Percentiles rank a stretch among this genome's conserved stretches.
Evolutionary conservation across 225 moss, liverwort and hornwort species (phyloP).

Genomic region (Rhytidiadelphus loreus): DNA sequence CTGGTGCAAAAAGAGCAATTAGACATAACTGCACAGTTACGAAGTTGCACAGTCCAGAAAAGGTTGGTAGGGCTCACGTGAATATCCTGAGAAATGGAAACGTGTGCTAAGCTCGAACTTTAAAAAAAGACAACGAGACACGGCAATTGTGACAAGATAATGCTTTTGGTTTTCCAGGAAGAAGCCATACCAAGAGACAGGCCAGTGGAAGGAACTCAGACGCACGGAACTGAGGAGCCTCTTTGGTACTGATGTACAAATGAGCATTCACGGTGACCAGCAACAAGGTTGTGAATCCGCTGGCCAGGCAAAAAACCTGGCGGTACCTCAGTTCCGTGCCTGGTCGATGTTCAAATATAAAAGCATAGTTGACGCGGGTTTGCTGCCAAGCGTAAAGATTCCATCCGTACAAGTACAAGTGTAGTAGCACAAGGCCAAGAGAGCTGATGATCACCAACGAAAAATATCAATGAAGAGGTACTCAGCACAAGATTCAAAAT

Average conservation of each 20-base stretch:
- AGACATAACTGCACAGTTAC: constrained; percentile 7
- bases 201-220: constrained; percentile 57
- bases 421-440: constrained; percentile 61
- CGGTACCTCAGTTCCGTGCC: constrained; percentile 72
- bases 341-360: constrained; percentile 64
- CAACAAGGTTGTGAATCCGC: constrained; percentile 47
- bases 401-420: constrained; percentile 71
- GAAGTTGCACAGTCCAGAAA: not conserved
- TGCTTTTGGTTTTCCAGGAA: not conserved
- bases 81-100: not conserved
- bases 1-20: constrained; percentile 11
- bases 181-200: constrained; percentile 42
- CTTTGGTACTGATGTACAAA: constrained; percentile 31
- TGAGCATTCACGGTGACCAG: constrained; percentile 57
- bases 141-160: not conserved
- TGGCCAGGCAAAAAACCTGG: constrained; percentile 54
- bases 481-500: not conserved
- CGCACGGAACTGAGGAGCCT: constrained; percentile 20
- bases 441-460: constrained; percentile 31
- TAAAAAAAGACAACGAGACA: not conserved
- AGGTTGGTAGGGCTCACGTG: not conserved
- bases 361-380: constrained; percentile 69
- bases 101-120: not conserved
- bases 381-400: constrained; percentile 72
- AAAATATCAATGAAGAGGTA: not conserved